Conservation (phyloP, 805 yeast species). For the Vanderwaltozyma yarrowii region DNA sequence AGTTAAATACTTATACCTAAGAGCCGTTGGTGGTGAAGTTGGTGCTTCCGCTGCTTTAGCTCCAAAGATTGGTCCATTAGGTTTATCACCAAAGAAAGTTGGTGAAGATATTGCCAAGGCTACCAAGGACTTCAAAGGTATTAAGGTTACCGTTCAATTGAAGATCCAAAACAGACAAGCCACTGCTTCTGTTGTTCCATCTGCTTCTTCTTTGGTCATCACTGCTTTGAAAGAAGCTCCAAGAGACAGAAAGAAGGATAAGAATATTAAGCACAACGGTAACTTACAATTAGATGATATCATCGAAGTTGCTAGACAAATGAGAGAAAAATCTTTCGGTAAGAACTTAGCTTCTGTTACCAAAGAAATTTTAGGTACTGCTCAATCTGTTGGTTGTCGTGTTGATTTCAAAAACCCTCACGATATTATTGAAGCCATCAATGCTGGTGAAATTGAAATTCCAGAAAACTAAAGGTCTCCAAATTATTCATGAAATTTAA, state of each 20-base stretch:
- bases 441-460: conserved; percentile 92
- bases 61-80: conserved; percentile 99
- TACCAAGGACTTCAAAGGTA: conserved; percentile 98
- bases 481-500: conserved; percentile 4
- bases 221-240: conserved; percentile 99
- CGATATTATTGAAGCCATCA: conserved; percentile 95
- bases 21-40: conserved; percentile 99
- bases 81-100: conserved; percentile 99
- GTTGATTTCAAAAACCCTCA: conserved; percentile 99
- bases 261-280: conserved; percentile 99
- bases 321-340: conserved; percentile 97
- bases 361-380: conserved; percentile 99
- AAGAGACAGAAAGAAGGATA: conserved; percentile 99
- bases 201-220: conserved; percentile 97
- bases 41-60: conserved; percentile 99
- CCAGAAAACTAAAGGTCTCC: conserved; percentile 26
- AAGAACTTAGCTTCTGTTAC: conserved; percentile 93
- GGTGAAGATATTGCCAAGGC: conserved; percentile 99
- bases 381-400: conserved; percentile 99
- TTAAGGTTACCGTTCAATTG: conserved; percentile 96
- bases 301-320: conserved; percentile 92
- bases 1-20: conserved; percentile 95
- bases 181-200: conserved; percentile 95
- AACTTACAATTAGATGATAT: conserved; percentile 96
- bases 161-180: conserved; percentile 99